Percentiles rank a stretch among this genome's conserved stretches.
These are phyloP conservation scores for Amylostereum chailletii DNA, from an alignment of 1,284 basidiomycete species.

Conservation along the genomic window DNA sequence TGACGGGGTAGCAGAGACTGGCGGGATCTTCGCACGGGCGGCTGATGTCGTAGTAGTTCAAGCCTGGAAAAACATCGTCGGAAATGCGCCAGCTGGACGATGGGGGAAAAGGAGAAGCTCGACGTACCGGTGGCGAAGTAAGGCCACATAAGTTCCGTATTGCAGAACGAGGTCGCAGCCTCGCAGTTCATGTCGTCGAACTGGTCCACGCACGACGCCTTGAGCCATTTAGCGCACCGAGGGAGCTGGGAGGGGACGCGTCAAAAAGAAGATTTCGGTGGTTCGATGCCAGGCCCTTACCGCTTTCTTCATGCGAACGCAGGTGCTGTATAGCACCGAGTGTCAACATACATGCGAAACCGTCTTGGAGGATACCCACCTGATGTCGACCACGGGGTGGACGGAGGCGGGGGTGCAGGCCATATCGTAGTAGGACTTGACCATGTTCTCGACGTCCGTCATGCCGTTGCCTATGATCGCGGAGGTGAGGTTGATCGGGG, in stretches of 20 bases:
- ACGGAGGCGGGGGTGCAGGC: conserved; percentile 21
- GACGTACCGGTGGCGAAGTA: conserved; percentile 9
- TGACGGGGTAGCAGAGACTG: conserved; percentile 19
- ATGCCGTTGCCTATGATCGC: conserved; percentile 32
- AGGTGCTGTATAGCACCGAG: conserved; percentile 14
- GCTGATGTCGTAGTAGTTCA: conserved; percentile 19
- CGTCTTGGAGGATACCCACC: conserved; percentile 8
- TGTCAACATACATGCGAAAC: background rate
- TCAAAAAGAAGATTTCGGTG: background rate
- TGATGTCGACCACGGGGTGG: conserved; percentile 19
- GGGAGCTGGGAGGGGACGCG: conserved; percentile 13
- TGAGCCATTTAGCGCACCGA: conserved; percentile 21
- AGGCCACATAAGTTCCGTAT: conserved; percentile 9
- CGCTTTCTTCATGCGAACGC: conserved; percentile 25
- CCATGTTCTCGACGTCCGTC: conserved; percentile 18
- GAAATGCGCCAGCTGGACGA: conserved; percentile 26
- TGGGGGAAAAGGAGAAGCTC: conserved; percentile 1
- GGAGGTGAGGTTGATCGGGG: background rate
- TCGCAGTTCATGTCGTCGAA: conserved; percentile 30
- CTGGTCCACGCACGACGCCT: conserved; percentile 20
- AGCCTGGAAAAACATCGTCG: conserved; percentile 33
- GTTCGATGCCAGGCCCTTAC: conserved; percentile 17
- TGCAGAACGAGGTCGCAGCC: conserved; percentile 31
- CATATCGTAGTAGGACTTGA: conserved; percentile 24
- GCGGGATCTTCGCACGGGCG: conserved; percentile 17